phyloP scores from a whole-genome alignment of 148 eudicot species.

The Heliamphora exappendiculata region DNA sequence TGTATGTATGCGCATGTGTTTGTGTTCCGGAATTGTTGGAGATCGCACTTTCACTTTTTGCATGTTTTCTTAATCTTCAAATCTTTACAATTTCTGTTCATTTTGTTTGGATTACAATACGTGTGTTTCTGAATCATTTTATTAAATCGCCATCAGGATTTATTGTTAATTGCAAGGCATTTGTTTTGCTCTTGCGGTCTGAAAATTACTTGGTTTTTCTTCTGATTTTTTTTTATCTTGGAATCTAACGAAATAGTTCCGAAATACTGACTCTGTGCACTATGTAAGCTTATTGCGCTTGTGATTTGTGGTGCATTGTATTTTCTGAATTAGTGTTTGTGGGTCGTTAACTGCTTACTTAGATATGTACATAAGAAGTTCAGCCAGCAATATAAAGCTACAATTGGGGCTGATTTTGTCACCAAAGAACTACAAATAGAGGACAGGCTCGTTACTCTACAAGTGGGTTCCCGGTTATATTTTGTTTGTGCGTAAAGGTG shows the following conservation, averaged over 20 bases:
- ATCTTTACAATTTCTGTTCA: not conserved
- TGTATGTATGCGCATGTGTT: not conserved
- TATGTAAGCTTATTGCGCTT: not conserved
- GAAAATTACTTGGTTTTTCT: not conserved
- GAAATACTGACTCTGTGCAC: not conserved
- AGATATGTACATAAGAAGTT: constrained; percentile 13
- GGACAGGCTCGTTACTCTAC: constrained; percentile 11
- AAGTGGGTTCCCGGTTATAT: not conserved
- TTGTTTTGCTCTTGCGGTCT: not conserved
- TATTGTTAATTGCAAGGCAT: not conserved
- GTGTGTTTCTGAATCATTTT: not conserved
- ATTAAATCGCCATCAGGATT: not conserved
- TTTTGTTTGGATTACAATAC: not conserved
- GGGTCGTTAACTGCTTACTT: not conserved
- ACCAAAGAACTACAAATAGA: constrained; percentile 11
- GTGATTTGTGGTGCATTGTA: not conserved
- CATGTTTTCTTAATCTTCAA: not conserved
- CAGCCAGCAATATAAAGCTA: constrained; percentile 15
- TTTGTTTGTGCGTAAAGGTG: not conserved
- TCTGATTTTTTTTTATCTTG: not conserved
- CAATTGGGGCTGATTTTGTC: constrained; percentile 14
- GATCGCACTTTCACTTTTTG: not conserved
- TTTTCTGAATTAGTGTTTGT: not conserved
- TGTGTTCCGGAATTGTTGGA: not conserved
- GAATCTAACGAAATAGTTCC: not conserved